Evolutionary conservation across 2,329 filamentous ascomycete genomes (phyloP), one percentile per base, ranked within the genome.

Genomic region (Aureobasidium sp.): DNA sequence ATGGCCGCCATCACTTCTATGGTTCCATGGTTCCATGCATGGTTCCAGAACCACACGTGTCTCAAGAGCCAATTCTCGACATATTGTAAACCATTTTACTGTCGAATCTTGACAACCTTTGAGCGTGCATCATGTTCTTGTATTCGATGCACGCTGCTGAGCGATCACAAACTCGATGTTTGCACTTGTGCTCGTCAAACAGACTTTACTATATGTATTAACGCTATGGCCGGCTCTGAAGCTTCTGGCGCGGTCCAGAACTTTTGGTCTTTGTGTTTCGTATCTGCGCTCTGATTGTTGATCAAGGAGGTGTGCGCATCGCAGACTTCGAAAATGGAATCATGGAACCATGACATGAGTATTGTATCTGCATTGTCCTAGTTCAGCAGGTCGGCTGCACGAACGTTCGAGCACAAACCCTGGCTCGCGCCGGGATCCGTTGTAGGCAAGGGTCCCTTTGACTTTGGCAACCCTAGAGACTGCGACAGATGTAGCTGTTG

Each of bases 171-270:
- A 23, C n/a, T 53, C 12, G 36, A 37, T 32, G 39, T n/a, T 57
- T 48, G 46, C 46, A 29, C 46, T n/a, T 48, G 26, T 32, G 26
- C 13, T n/a, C 26, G 32, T 44, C n/a, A 42, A 12, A 8, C 5
- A 13, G 29, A 37, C 12, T 20, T 58, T 48, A 1, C 34, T 17
- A 20, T 37, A 58, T 47, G 55, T 29, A 34, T 48, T 39, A 23
- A 39, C 55, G 55, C 41, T 48, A 48, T 47, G 42, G 32, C 55
- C 15, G 34, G 42, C 42, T 27, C 20, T 23, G 27, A 48, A 58
- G 42, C 55, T 48, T 58, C 55, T 47, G 42, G 55, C 29, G 23
- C 34, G 55, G 36, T 58, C 55, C 46, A 58, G 55, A 58, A 39
- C 27, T 58, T 39, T 12, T 20, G 20, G 13, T 34, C 9, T 27